A percentile compares a stretch with the other conserved stretches of the same genome.
Evolutionary conservation across 768 basidiomycete species (phyloP).

Genomic region (Suillus decipiens): DNA sequence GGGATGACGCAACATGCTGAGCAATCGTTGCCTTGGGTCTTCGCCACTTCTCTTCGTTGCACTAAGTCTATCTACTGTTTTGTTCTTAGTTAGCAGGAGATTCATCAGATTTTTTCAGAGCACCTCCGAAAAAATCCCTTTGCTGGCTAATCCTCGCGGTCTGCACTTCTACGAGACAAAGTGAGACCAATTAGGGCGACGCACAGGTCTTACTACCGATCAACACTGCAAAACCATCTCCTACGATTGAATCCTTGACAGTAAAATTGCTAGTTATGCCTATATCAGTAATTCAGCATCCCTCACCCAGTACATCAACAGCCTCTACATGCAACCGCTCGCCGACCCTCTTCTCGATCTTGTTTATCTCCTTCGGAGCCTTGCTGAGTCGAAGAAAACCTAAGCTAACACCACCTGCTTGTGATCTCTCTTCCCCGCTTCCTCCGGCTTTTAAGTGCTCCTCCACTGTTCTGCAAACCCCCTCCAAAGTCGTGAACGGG

Average conservation of each 20-base stretch:
- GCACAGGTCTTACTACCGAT: too few relatives aligned
- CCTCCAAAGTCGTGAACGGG: conserved; percentile 58
- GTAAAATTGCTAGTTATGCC: not conserved
- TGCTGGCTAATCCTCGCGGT: too few relatives aligned
- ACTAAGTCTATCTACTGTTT: too few relatives aligned
- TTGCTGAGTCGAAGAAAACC: conserved; percentile 30
- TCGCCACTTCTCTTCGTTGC: too few relatives aligned
- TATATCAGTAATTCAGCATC: not conserved
- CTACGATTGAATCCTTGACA: not conserved
- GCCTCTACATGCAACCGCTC: conserved; percentile 19
- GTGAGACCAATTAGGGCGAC: too few relatives aligned
- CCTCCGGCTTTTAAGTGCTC: conserved; percentile 44
- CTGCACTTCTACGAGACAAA: too few relatives aligned
- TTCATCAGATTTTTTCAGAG: too few relatives aligned
- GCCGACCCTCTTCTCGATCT: conserved; percentile 30
- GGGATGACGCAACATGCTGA: too few relatives aligned
- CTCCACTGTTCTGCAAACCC: conserved; percentile 54
- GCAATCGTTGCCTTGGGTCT: too few relatives aligned
- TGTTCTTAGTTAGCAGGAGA: too few relatives aligned
- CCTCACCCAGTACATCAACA: conserved; percentile 17
- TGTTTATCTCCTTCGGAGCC: conserved; percentile 29
- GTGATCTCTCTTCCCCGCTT: conserved; percentile 41
- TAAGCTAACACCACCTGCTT: conserved; percentile 48
- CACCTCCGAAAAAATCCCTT: too few relatives aligned
- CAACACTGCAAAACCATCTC: not conserved